A percentile compares a stretch with the other conserved stretches of the same genome.
Conservation (phyloP, 1,284 basidiomycete genomes). For the Cutaneotrichosporon spelunceum region DNA sequence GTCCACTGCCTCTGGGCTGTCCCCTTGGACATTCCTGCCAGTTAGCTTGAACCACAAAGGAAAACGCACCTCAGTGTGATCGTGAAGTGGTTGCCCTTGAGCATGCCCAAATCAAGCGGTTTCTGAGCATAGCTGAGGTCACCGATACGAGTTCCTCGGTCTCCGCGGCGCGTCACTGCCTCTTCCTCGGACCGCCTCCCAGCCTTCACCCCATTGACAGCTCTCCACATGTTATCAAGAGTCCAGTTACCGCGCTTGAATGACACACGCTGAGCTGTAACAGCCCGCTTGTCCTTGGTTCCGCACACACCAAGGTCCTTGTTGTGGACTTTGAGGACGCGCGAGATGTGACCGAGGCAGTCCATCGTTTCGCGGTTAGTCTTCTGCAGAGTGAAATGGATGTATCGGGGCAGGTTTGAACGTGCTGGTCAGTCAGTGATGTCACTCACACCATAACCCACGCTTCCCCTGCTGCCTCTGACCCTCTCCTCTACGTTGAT, state of each 20-base stretch:
- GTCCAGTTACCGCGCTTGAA: conserved; percentile 73
- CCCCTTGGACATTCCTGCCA: conserved; percentile 72
- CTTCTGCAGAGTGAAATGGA: conserved; percentile 96
- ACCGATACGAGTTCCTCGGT: conserved; percentile 81
- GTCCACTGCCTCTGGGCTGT: conserved; percentile 68
- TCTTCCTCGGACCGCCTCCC: conserved; percentile 60
- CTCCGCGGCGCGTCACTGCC: conserved; percentile 69
- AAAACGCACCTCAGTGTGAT: conserved; percentile 78
- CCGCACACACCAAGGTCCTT: conserved; percentile 87
- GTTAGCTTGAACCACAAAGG: background rate
- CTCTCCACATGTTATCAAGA: conserved; percentile 78
- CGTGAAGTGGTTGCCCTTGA: conserved; percentile 92
- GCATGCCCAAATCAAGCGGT: conserved; percentile 83
- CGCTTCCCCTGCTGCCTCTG: conserved; percentile 18
- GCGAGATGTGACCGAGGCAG: conserved; percentile 73
- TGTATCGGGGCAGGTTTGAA: conserved; percentile 62
- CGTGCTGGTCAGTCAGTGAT: conserved; percentile 3
- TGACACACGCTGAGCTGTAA: conserved; percentile 89
- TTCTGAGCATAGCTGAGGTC: conserved; percentile 81
- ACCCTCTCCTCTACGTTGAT: conserved; percentile 9
- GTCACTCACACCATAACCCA: conserved; percentile 5
- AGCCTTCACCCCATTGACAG: conserved; percentile 63
- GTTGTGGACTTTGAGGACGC: conserved; percentile 67
- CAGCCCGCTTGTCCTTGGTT: conserved; percentile 97
- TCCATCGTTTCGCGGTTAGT: conserved; percentile 97